Evolutionary conservation across 371 early-diverging fungal species (phyloP).

Genomic region (Gilbertella persicaria): DNA sequence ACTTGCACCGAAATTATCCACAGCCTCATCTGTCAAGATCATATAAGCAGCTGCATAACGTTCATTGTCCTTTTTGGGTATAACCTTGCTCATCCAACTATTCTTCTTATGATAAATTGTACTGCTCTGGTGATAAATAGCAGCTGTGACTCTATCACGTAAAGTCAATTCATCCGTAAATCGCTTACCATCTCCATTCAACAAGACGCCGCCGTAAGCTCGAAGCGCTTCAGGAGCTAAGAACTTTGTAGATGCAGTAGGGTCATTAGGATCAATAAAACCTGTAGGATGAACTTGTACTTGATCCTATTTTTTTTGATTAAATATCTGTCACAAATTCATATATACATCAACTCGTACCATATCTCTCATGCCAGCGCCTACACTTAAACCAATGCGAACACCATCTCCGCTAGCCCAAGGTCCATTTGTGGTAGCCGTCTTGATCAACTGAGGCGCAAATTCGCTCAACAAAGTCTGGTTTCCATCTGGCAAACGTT

Average conservation of each 20-base stretch:
- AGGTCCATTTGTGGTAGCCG: constrained; percentile 84
- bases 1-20: constrained; percentile 53
- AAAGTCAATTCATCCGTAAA: constrained; percentile 75
- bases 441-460: constrained; percentile 64
- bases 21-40: constrained; percentile 57
- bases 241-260: constrained; percentile 61
- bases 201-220: constrained; percentile 76
- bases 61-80: constrained; percentile 13
- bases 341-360: constrained; percentile 40
- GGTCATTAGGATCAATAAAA: constrained; percentile 72
- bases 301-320: constrained; percentile 31
- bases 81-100: constrained; percentile 14
- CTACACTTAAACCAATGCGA: constrained; percentile 60
- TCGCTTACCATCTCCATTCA: constrained; percentile 67
- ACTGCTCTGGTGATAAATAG: constrained; percentile 40
- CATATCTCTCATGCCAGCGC: constrained; percentile 77
- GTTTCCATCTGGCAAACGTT: constrained; percentile 21
- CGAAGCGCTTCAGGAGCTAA: constrained; percentile 85
- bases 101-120: constrained; percentile 8
- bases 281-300: constrained; percentile 90
- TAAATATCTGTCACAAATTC: background rate
- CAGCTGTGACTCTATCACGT: constrained; percentile 60
- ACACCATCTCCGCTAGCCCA: constrained; percentile 86
- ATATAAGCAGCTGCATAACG: constrained; percentile 42
- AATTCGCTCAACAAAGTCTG: constrained; percentile 41